A percentile compares a stretch with the other conserved stretches of the same genome.
These are phyloP conservation scores for Emmonsiellopsis sp. DNA, from an alignment of 2,329 filamentous ascomycete species.

Conservation along the genomic window DNA sequence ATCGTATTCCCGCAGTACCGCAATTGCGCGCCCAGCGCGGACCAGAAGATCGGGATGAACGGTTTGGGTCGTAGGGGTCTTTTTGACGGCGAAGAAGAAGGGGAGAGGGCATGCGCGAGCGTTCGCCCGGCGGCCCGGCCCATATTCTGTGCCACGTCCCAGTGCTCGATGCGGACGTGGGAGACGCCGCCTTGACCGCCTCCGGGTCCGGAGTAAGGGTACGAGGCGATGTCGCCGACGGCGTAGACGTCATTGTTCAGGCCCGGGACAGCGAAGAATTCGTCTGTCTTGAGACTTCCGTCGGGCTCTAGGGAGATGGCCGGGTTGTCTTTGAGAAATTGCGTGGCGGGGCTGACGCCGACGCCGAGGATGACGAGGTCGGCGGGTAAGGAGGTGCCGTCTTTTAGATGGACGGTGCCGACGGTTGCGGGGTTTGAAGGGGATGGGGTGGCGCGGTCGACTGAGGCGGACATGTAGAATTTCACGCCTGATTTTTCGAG, in stretches of 20 bases:
- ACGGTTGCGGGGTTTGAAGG: conserved; percentile 60
- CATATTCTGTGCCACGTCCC: conserved; percentile 94
- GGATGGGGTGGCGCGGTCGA: conserved; percentile 74
- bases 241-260: conserved; percentile 72
- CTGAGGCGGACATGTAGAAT: conserved; percentile 71
- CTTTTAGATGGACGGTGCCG: conserved; percentile 72
- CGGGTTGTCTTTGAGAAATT: conserved; percentile 66
- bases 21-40: conserved; percentile 77
- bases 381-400: conserved; percentile 73
- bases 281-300: conserved; percentile 75
- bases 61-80: conserved; percentile 48
- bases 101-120: conserved; percentile 54
- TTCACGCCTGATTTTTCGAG: conserved; percentile 82
- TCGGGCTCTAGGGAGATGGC: conserved; percentile 66
- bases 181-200: conserved; percentile 52
- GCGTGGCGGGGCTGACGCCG: conserved; percentile 77
- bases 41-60: conserved; percentile 97
- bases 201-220: conserved; percentile 86
- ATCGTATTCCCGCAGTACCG: conserved; percentile 86
- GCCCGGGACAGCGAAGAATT: conserved; percentile 66
- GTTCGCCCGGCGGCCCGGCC: conserved; percentile 70
- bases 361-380: conserved; percentile 89
- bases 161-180: conserved; percentile 83
- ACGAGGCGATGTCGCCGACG: conserved; percentile 89
- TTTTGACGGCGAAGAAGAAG: conserved; percentile 14